These are phyloP conservation scores for Rubia peregrina DNA, from an alignment of 305 asterid genomes.

Conservation along the genomic window DNA sequence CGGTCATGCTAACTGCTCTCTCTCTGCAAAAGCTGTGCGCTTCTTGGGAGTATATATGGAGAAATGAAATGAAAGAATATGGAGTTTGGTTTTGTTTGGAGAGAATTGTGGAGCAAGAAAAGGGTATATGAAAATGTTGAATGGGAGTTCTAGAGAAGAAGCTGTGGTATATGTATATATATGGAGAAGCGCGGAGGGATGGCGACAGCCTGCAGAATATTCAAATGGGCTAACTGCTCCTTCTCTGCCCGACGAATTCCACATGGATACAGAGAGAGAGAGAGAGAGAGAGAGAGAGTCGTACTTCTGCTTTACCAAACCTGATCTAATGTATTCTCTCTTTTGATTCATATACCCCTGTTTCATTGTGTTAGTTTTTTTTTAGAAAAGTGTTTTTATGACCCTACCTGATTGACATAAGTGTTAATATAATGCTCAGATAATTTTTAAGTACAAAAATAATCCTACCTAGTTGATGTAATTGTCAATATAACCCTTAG, in stretches of 20 bases:
- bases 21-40: not conserved
- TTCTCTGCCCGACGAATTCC: conserved; percentile 16
- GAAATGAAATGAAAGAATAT: not conserved
- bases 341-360: too few relatives aligned
- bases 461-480: too few relatives aligned
- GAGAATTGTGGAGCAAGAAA: conserved; percentile 17
- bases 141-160: conserved; percentile 3
- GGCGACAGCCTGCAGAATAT: conserved; percentile 14
- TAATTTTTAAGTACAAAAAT: too few relatives aligned
- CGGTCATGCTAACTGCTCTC: conserved; percentile 9
- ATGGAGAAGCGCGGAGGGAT: conserved; percentile 2
- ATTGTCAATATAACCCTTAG: too few relatives aligned
- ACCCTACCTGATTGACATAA: too few relatives aligned
- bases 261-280: too few relatives aligned
- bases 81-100: not conserved
- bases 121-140: not conserved
- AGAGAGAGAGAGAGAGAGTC: too few relatives aligned
- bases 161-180: conserved; percentile 4
- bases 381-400: too few relatives aligned
- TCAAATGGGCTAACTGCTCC: conserved; percentile 24
- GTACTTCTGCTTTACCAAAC: too few relatives aligned
- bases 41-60: not conserved
- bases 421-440: too few relatives aligned
- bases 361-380: too few relatives aligned
- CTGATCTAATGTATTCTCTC: not conserved